phyloP scores from a whole-genome alignment of 768 basidiomycete species.

The Cystofilobasidium capitatum region DNA sequence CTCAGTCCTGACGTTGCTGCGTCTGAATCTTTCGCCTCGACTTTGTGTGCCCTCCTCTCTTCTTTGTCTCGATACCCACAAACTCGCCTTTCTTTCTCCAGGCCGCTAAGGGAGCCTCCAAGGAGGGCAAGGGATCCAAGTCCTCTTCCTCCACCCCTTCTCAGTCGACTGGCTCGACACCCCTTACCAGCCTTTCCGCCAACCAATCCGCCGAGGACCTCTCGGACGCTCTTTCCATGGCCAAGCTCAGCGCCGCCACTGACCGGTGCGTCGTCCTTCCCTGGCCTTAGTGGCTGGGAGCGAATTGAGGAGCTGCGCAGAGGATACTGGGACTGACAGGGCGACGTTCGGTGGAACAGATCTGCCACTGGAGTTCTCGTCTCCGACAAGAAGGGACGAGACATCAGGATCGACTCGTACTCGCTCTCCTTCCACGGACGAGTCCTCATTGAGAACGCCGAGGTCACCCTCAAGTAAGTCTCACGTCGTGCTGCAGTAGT shows the following conservation, averaged over 20 bases:
- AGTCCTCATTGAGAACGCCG: slow-evolving; percentile 47
- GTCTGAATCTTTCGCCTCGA: neutral
- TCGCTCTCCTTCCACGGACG: slow-evolving; percentile 97
- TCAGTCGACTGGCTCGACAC: slow-evolving; percentile 62
- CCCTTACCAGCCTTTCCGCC: slow-evolving; percentile 71
- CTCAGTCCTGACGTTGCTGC: neutral
- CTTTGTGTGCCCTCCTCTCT: neutral
- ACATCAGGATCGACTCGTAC: slow-evolving; percentile 93
- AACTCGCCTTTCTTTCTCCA: slow-evolving; percentile 32
- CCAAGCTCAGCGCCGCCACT: slow-evolving; percentile 76
- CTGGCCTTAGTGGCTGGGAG: neutral
- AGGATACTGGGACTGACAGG: neutral
- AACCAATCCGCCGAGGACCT: slow-evolving; percentile 72
- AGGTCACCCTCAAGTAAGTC: slow-evolving; percentile 38
- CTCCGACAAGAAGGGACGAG: slow-evolving; percentile 82
- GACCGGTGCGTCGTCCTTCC: slow-evolving; percentile 54
- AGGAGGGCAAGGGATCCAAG: slow-evolving; percentile 39
- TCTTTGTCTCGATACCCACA: neutral
- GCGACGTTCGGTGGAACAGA: slow-evolving; percentile 45
- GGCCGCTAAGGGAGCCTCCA: slow-evolving; percentile 49
- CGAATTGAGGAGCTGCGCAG: neutral
- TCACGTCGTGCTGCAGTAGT: neutral
- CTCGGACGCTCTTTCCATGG: slow-evolving; percentile 50
- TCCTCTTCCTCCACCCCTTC: slow-evolving; percentile 52
- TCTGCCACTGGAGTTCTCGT: slow-evolving; percentile 84